Conservation (phyloP, 495 filamentous ascomycete species). For the Penicillium chermesinum region DNA sequence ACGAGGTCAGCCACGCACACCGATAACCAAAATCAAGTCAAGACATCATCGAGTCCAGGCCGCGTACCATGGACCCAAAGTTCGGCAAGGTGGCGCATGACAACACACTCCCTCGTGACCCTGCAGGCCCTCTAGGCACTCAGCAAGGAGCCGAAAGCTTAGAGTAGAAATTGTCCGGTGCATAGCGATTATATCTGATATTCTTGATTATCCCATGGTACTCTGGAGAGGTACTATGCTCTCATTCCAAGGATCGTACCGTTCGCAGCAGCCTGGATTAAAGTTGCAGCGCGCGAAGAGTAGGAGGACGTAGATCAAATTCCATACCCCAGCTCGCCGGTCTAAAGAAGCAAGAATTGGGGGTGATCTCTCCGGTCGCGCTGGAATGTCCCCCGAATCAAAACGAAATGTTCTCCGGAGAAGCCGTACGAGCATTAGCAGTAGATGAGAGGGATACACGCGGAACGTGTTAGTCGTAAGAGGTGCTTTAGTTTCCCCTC, state of each 20-base stretch:
- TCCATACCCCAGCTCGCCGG: slow-evolving; percentile 1
- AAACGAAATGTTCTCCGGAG: not conserved
- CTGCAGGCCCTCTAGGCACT: slow-evolving; percentile 10
- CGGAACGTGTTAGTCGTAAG: not conserved
- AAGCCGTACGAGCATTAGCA: not conserved
- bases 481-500: not conserved
- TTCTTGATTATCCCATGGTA: not conserved
- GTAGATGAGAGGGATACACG: not conserved
- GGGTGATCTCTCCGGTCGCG: slow-evolving; percentile 10
- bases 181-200: not conserved
- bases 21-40: slow-evolving; percentile 4
- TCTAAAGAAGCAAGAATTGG: slow-evolving; percentile 1
- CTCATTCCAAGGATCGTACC: too few species aligned
- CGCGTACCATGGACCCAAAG: slow-evolving; percentile 11
- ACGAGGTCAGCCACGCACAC: not conserved
- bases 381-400: slow-evolving; percentile 18
- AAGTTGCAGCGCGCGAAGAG: not conserved
- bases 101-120: slow-evolving; percentile 18
- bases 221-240: not conserved
- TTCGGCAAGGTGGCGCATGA: slow-evolving; percentile 5
- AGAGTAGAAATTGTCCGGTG: not conserved
- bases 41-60: slow-evolving; percentile 21
- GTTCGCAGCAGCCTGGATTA: not conserved
- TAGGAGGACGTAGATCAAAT: slow-evolving; percentile 2
- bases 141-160: slow-evolving; percentile 3